A percentile compares a stretch with the other conserved stretches of the same genome.
phyloP scores from a whole-genome alignment of 106 monocot genomes.

The Allium cepa region DNA sequence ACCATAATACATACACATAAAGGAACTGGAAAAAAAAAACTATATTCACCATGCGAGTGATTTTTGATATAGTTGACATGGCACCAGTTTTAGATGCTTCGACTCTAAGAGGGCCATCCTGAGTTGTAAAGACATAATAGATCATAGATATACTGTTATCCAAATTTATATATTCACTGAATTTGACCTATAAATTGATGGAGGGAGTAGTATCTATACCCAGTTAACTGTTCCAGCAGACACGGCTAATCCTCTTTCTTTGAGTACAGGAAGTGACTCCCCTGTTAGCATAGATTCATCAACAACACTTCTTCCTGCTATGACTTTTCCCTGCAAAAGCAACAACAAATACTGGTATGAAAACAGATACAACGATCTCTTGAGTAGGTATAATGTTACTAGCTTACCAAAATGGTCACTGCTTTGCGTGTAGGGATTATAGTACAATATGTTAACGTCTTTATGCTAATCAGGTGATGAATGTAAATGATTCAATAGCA shows the following conservation, averaged over 20 bases:
- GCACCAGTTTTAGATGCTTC: conserved; percentile 88
- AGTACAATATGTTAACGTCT: no score
- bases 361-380: not conserved
- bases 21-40: not conserved
- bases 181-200: not conserved
- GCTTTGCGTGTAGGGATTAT: no score
- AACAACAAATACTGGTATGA: conserved; percentile 4
- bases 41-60: conserved; percentile 79
- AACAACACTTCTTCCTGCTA: conserved; percentile 90
- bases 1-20: no score
- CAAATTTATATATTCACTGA: no score
- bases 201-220: conserved; percentile 33
- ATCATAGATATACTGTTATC: no score
- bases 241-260: conserved; percentile 73
- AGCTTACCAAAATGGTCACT: no score
- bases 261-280: conserved; percentile 90
- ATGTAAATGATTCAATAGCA: no score
- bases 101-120: conserved; percentile 95
- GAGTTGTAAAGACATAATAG: not conserved
- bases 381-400: not conserved
- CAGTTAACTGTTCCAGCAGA: conserved; percentile 98
- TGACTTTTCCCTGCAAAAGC: conserved; percentile 53
- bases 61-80: conserved; percentile 91
- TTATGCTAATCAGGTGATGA: no score
- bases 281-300: conserved; percentile 99